Conservation (phyloP, 179 eudicot species). For the Drosera spatulata region DNA sequence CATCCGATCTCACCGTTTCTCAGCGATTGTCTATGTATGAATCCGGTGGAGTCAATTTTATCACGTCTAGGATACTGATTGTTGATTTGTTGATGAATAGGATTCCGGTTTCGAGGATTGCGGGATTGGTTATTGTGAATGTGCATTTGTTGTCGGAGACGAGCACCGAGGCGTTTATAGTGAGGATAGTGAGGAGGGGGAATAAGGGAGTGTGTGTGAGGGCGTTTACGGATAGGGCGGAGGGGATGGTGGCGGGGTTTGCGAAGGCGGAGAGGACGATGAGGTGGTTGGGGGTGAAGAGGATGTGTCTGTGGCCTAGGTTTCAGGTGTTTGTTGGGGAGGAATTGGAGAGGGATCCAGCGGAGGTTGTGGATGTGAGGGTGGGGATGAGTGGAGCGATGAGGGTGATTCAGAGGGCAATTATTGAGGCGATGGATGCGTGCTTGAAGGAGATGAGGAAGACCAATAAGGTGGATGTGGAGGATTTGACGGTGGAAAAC, state of each 20-base stretch:
- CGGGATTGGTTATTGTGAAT: conserved; percentile 60
- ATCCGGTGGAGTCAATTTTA: conserved; percentile 46
- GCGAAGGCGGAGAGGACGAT: conserved; percentile 7
- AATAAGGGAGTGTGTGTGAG: conserved; percentile 45
- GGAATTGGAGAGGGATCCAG: conserved; percentile 78
- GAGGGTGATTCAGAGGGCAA: conserved; percentile 87
- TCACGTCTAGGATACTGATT: conserved; percentile 77
- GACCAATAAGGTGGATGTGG: conserved; percentile 97
- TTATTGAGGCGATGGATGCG: conserved; percentile 95
- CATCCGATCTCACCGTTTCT: conserved; percentile 58
- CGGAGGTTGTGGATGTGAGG: conserved; percentile 84
- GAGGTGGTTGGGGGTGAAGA: conserved; percentile 65
- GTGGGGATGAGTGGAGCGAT: conserved; percentile 72
- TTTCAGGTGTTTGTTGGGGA: conserved; percentile 78
- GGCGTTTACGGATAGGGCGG: conserved; percentile 81
- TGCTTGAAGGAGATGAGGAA: conserved; percentile 98
- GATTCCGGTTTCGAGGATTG: conserved; percentile 42
- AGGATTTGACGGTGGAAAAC: conserved; percentile 92
- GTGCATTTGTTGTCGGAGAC: conserved; percentile 66
- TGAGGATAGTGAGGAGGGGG: conserved; percentile 52
- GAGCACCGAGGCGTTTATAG: conserved; percentile 82
- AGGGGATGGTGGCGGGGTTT: conserved; percentile 82
- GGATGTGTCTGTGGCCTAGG: conserved; percentile 87
- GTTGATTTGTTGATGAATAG: conserved; percentile 73
- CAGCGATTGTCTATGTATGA: conserved; percentile 62